Base-by-base conservation (phyloP, 805 yeast species). In the Candida hungchunana region DNA sequence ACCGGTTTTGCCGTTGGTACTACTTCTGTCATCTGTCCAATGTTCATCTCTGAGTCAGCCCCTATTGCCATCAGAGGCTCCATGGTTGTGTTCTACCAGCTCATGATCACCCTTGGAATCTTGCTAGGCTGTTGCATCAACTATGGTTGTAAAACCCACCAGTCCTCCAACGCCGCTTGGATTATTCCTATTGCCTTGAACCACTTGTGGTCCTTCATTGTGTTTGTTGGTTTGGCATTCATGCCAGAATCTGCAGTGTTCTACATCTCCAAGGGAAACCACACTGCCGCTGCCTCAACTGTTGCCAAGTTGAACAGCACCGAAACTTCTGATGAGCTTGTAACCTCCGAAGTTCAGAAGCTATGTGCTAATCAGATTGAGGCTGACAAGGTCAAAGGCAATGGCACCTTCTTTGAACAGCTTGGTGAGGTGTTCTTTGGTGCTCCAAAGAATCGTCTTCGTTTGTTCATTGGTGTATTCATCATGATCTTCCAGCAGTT, bases 1-100 rank as follows among this genome's bases (percentile, higher is more conserved):
- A 74, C 86, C 16, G 95, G 95, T 32, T 47, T 82, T 9, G 84
- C 87, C 32, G 83, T 85, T 42, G 95, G 95, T 45, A 73, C 76
- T 34, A 69, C 84, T 18, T 75, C 90, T 14, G 86, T 88, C 28
- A 67, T 81, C 39, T 83, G 82, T 21, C 90, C 94, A 28, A 66
- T 85, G 63, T 75, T 79, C 56, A 77, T 80, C 49, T 68, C 81
- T 29, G 89, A 82, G 56, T 67, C 77, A 39, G 65, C 87, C 33
- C 88, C 88, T 40, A 74, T 77, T 43, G 70, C 67, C 33, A 63
- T 79, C 32, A 75, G 88, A 73, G 88, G 88, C 54, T 66, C 83
- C n/a, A 66, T 80, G 49, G 86, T 81, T 37, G 76, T 80, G 25
- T 70, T 77, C 44, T 82, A 72, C 66, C 88, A 82, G 59, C 66